Base-by-base conservation (phyloP, 768 basidiomycete species). In the Trichaptum fuscoviolaceum region DNA sequence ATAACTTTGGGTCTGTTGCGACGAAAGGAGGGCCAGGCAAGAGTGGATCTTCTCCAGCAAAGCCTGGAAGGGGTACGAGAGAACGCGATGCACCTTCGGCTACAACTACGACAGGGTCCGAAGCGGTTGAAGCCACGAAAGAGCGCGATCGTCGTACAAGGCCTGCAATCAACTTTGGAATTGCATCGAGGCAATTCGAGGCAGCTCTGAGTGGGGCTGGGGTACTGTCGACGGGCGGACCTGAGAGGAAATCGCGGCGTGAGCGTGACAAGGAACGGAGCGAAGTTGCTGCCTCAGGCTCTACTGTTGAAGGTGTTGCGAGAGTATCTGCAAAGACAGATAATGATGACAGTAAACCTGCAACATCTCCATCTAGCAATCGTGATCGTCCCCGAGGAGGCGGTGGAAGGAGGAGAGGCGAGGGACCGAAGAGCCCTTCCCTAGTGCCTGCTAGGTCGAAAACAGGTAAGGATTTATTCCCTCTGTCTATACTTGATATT, bases 141-240 rank as follows among this genome's bases (percentile, higher is more conserved):
- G 25, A 25, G 18, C 59, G 59, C 18, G 59, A 61, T 1, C 82
- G 84, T 25, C 81, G 85, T 35, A 69, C 74, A 5, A 84, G 89
- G 7, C 88, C 88, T 1, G 79, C 88, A 10, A 76, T 91, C 35
- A 52, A 12, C 20, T 15, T 52, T 52, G 88, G 89, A 0, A 72
- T 89, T 8, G 87, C 81, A 0, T 86, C 85, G 2, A 81, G 90
- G 15, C 88, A 91, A 17, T 88, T 92, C 64, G 89, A 91, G 70
- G 89, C 86, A 7, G 91, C 91, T 8, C 75, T 92, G 30, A 90
- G 75, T 66, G 86, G 88, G 0, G 85, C 86, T 0, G 87, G 86
- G 6, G 85, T 86, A 17, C 36, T 58, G 23, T 24, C 30, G 4
- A 74, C 80, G n/a, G 71, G 68, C 2, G 66, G 73, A 1, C 70